A percentile compares a stretch with the other conserved stretches of the same genome.
These are phyloP conservation scores for Physcia stellaris DNA, from an alignment of 495 filamentous ascomycete genomes.

Conservation along the genomic window DNA sequence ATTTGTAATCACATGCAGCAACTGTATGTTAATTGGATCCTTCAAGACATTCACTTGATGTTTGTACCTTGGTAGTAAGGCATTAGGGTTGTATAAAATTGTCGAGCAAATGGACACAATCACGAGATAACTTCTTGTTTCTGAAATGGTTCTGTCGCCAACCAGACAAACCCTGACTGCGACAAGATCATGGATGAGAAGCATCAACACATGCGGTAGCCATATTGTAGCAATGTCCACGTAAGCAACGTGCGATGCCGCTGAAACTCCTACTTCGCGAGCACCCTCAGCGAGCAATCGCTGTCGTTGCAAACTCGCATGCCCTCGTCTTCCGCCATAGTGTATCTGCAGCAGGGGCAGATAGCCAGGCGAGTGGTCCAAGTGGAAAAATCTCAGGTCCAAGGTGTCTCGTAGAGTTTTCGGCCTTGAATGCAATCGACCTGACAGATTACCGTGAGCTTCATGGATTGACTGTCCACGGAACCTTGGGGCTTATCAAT, in stretches of 20 bases:
- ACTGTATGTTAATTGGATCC: no score
- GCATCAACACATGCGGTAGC: no score
- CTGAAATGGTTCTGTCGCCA: no score
- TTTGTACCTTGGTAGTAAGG: no score
- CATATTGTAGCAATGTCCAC: no score
- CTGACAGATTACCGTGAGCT: constrained; percentile 61
- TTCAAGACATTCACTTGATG: no score
- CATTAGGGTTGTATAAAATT: no score
- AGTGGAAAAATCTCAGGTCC: constrained; percentile 26
- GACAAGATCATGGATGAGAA: no score
- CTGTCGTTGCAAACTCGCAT: constrained; percentile 62
- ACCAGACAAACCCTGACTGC: no score
- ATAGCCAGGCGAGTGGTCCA: constrained; percentile 30
- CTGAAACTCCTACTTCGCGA: constrained; percentile 33
- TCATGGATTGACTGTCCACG: constrained; percentile 61
- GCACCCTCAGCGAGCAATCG: constrained; percentile 72
- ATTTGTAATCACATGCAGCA: no score
- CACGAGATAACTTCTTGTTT: no score
- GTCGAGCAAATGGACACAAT: no score
- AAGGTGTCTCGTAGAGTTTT: constrained; percentile 82
- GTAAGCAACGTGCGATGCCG: constrained; percentile 9
- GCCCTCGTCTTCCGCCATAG: constrained; percentile 73
- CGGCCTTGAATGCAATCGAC: constrained; percentile 44
- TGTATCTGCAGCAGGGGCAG: constrained; percentile 35
- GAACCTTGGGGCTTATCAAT: constrained; percentile 82